A percentile compares a stretch with the other conserved stretches of the same genome.
phyloP scores from a whole-genome alignment of 306 rosid species.

The Sindora glabra region DNA sequence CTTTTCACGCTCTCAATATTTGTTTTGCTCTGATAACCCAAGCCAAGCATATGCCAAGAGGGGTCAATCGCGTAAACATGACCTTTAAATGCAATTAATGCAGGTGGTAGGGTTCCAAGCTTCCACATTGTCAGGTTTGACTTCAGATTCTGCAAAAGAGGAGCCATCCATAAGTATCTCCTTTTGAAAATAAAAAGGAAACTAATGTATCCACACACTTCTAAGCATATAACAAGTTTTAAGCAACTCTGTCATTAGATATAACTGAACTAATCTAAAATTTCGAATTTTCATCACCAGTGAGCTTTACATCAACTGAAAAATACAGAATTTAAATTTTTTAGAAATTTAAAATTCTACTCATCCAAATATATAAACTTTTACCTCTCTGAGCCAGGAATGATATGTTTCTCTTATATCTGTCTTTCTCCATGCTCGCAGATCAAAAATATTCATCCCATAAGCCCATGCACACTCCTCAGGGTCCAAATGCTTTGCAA shows the following conservation, averaged over 20 bases:
- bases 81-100: conserved; percentile 82
- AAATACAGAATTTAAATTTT: background rate
- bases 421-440: conserved; percentile 36
- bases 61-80: conserved; percentile 91
- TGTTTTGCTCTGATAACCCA: conserved; percentile 93
- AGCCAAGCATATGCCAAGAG: conserved; percentile 96
- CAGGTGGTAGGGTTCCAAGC: conserved; percentile 96
- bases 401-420: conserved; percentile 34
- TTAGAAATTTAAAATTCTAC: background rate
- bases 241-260: background rate
- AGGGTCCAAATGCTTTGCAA: conserved; percentile 32
- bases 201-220: too few relatives aligned
- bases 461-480: conserved; percentile 55
- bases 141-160: conserved; percentile 70
- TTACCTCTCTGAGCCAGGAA: conserved; percentile 46
- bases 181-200: too few relatives aligned
- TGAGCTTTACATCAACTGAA: conserved; percentile 1
- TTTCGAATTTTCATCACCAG: background rate
- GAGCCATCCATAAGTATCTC: conserved; percentile 28
- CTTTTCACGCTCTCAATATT: conserved; percentile 52
- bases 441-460: conserved; percentile 50
- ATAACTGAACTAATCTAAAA: background rate
- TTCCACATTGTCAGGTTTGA: conserved; percentile 94
- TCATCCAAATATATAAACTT: background rate
- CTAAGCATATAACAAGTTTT: background rate